Percentiles rank a stretch among this genome's conserved stretches.
phyloP scores from a whole-genome alignment of 2,329 filamentous ascomycete genomes.

The Colletotrichum plurivorum region DNA sequence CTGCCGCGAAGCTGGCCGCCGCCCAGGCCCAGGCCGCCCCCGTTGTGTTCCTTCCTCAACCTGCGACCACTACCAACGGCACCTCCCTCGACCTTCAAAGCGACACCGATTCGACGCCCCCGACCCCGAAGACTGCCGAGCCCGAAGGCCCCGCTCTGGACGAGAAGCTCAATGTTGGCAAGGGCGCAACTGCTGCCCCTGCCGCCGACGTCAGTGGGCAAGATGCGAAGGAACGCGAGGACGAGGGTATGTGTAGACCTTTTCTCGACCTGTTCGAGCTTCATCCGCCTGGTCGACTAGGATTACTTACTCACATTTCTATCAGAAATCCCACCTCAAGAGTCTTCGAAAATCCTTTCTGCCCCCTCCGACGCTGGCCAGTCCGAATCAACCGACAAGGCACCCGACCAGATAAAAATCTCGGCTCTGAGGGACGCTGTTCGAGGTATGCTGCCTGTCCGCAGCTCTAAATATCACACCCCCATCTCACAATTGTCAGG shows the following conservation, averaged over 20 bases:
- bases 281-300: not conserved
- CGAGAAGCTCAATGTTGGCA: constrained; percentile 10
- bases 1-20: constrained; percentile 51
- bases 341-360: constrained; percentile 17
- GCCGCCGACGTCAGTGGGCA: constrained; percentile 2
- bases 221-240: constrained; percentile 19
- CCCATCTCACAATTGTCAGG: constrained; percentile 8
- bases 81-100: constrained; percentile 41
- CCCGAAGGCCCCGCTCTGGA: constrained; percentile 8
- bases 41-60: constrained; percentile 24
- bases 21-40: constrained; percentile 46
- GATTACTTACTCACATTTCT: not conserved
- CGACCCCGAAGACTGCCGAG: constrained; percentile 36
- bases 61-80: constrained; percentile 41
- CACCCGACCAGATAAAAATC: constrained; percentile 19
- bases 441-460: constrained; percentile 21
- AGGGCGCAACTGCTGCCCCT: too few relatives aligned
- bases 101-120: constrained; percentile 34
- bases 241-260: constrained; percentile 21
- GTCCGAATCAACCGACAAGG: constrained; percentile 35
- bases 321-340: constrained; percentile 15
- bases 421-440: constrained; percentile 4
- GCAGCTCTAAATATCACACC: not conserved
- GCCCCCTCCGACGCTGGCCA: constrained; percentile 10
- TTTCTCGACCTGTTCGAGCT: not conserved